Conservation (phyloP, 106 monocot genomes). For the Xerophyta viscosa region DNA sequence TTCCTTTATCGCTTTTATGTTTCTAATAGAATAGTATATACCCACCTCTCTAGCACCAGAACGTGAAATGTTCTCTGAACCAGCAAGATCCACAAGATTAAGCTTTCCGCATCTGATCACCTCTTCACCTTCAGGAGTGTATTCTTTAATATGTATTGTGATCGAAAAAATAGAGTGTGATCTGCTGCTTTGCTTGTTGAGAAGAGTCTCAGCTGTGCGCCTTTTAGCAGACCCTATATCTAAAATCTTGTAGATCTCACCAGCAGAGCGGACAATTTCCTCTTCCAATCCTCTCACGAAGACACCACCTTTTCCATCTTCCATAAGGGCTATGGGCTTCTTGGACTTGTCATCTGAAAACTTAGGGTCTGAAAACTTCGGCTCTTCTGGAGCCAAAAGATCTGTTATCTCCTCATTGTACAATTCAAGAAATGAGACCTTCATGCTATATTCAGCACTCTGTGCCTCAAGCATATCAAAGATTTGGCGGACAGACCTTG, state of each 20-base stretch:
- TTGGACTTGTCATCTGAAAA: constrained; percentile 50
- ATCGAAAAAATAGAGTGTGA: constrained; percentile 97
- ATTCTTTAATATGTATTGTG: constrained; percentile 94
- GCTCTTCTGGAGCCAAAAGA: constrained; percentile 79
- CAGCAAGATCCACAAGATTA: constrained; percentile 97
- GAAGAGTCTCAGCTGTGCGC: constrained; percentile 87
- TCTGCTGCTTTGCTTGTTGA: constrained; percentile 96
- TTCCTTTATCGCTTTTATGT: neutral
- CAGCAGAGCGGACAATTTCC: constrained; percentile 67
- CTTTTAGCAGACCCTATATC: constrained; percentile 92
- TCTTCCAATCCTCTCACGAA: constrained; percentile 66
- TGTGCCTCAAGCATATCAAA: constrained; percentile 84
- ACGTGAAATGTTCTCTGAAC: constrained; percentile 94
- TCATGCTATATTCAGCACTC: constrained; percentile 89
- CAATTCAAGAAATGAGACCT: constrained; percentile 90
- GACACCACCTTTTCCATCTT: constrained; percentile 72
- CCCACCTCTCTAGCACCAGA: constrained; percentile 95
- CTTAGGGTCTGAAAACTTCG: constrained; percentile 61
- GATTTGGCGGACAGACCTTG: constrained; percentile 77
- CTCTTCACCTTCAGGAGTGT: constrained; percentile 91
- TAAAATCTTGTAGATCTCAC: constrained; percentile 89
- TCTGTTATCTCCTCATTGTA: constrained; percentile 98
- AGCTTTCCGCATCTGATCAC: constrained; percentile 98
- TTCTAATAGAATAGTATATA: constrained; percentile 2
- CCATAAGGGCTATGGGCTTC: constrained; percentile 69